Percentiles rank a stretch among this genome's conserved stretches.
Evolutionary conservation across 768 basidiomycete genomes (phyloP).

Genomic region (Psilocybe azurescens): DNA sequence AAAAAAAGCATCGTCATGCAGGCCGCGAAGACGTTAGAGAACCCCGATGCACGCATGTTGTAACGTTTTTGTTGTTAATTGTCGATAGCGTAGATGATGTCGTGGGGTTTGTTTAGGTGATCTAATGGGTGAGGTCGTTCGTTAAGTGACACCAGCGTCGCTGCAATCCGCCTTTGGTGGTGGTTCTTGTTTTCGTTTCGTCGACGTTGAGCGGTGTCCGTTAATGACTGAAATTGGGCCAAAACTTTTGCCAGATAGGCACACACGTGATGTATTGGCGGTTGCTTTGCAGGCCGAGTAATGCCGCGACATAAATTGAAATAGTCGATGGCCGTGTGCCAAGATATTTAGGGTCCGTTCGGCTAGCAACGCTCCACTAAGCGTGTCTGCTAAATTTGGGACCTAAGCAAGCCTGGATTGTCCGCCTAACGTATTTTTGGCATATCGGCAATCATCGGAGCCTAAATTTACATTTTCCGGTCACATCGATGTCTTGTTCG

Average conservation of each 20-base stretch:
- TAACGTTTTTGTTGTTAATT: not conserved
- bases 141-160: not conserved
- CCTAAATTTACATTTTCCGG: too few species aligned
- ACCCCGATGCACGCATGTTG: slow-evolving; percentile 9
- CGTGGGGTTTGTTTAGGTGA: not conserved
- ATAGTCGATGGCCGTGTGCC: too few species aligned
- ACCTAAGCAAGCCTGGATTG: too few species aligned
- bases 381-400: too few species aligned
- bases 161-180: not conserved
- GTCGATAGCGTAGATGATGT: not conserved
- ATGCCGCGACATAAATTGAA: too few species aligned
- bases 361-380: too few species aligned
- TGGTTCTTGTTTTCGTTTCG: slow-evolving; percentile 1
- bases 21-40: slow-evolving; percentile 16
- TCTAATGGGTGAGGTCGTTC: not conserved
- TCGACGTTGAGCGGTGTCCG: slow-evolving; percentile 7
- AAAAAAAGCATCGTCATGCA: slow-evolving; percentile 32
- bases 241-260: slow-evolving; percentile 11
- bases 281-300: too few species aligned
- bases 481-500: too few species aligned
- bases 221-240: slow-evolving; percentile 13
- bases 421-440: too few species aligned
- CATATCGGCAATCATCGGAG: too few species aligned
- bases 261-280: not conserved
- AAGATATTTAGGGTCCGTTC: too few species aligned